These are phyloP conservation scores for Smallanthus sonchifolius DNA, from an alignment of 129 eudicot species.

Conservation along the genomic window DNA sequence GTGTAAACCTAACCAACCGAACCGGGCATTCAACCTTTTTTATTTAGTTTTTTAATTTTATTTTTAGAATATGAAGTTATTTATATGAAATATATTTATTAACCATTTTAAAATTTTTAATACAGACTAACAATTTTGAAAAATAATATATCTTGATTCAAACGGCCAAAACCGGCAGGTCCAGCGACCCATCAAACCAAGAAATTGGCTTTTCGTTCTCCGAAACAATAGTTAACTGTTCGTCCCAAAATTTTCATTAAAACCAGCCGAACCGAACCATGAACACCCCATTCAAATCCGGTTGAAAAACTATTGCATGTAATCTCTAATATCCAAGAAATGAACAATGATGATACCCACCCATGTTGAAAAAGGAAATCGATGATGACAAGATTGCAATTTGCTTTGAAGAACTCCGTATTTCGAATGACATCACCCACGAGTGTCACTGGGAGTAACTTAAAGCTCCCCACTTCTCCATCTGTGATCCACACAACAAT, in stretches of 20 bases:
- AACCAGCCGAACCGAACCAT: background rate
- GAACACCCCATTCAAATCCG: background rate
- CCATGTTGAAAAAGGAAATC: constrained; percentile 89
- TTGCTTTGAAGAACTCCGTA: constrained; percentile 60
- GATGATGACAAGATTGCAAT: constrained; percentile 80
- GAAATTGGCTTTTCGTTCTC: too few relatives aligned
- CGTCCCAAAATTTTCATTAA: background rate
- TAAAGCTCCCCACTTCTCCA: constrained; percentile 94
- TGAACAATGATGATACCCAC: constrained; percentile 58
- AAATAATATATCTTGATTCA: too few relatives aligned
- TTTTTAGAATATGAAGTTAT: background rate
- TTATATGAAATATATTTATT: too few relatives aligned
- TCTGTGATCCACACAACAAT: constrained; percentile 40
- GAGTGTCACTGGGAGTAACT: constrained; percentile 46
- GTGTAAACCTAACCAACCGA: background rate
- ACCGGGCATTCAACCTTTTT: background rate
- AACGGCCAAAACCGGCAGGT: too few relatives aligned
- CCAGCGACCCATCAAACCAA: too few relatives aligned
- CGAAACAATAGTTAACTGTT: too few relatives aligned
- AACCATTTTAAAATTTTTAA: too few relatives aligned
- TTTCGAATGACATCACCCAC: constrained; percentile 60
- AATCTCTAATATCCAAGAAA: background rate
- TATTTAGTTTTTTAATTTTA: too few relatives aligned
- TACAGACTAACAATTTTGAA: too few relatives aligned
- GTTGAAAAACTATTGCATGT: background rate